Base-by-base conservation (phyloP, 352 stramenopile genomes). In the Phytophthora kernoviae region DNA sequence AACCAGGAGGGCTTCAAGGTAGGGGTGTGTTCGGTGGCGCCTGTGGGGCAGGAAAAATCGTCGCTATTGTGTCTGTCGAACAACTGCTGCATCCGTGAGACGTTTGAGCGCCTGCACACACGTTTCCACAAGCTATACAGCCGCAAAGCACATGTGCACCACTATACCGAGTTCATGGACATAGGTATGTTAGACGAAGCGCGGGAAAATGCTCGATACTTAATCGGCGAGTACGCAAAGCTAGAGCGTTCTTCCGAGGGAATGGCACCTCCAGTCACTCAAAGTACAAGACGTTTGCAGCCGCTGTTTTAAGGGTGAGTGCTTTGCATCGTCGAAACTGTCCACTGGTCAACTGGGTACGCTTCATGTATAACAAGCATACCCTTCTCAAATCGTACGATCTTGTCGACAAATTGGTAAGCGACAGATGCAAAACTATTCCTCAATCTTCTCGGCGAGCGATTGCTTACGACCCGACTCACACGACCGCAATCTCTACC, bases 1-100 rank as follows among this genome's bases (percentile, higher is more conserved):
- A 98, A 97, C 54, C 77, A 80, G 36, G 91, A 98, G 57, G 90
- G 90, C 11, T 97, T 97, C 68, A 97, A 97, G 62, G 68, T 96
- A 18, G 90, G 87, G 0, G 59, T 95, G 6, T 96, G 87, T 52
- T 61, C 49, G 14, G 84, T 90, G 22, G 73, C 84, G 0, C 79
- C 87, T 3, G 72, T 94, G 26, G 73, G 73, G 6, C 77, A 88
- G n/a, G n/a, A n/a, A 32, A 65, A 45, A 14, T 71, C 78, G 12
- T 88, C 88, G n/a, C 60, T 97, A 36, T 66, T 96, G 8, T 92
- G 79, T 41, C 55, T 97, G 1, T 87, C 84, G 27, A 97, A 96
- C 69, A 93, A 94, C 64, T 92, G 84, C 72, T 95, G 85, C 64
- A 93, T 96, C 47, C 79, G 75, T 22, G 74, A 90, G 24, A 96